These are phyloP conservation scores for Rhodotorula sp. DNA, from an alignment of 1,284 basidiomycete genomes.

Conservation along the genomic window DNA sequence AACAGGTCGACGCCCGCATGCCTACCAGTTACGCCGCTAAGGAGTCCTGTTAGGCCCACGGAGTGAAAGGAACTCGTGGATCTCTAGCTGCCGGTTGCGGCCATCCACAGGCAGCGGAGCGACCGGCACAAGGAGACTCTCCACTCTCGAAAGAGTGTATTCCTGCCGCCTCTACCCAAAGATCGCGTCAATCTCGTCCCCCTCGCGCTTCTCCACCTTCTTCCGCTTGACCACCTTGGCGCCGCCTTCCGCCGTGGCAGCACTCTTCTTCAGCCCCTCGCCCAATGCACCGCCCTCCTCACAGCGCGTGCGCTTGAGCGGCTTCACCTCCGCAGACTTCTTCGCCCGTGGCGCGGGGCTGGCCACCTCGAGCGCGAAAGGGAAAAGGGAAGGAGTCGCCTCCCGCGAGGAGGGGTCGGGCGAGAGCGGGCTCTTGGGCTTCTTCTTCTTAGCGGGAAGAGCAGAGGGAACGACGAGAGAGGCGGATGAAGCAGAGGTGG, in stretches of 20 bases:
- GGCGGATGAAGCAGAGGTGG: not conserved
- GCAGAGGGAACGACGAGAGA: too few species aligned
- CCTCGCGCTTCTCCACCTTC: slow-evolving; percentile 21
- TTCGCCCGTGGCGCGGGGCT: not conserved
- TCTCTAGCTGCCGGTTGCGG: too few species aligned
- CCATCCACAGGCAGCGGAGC: too few species aligned
- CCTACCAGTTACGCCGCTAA: too few species aligned
- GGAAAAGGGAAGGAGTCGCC: not conserved
- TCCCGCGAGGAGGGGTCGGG: too few species aligned
- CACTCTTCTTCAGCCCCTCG: not conserved
- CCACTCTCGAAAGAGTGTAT: too few species aligned
- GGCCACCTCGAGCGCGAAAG: not conserved
- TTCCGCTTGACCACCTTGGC: not conserved
- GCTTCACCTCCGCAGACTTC: rapidly evolving
- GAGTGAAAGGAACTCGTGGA: too few species aligned
- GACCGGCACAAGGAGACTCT: too few species aligned
- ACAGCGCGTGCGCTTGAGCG: not conserved
- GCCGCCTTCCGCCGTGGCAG: not conserved
- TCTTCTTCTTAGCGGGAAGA: not conserved
- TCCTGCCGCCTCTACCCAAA: too few species aligned
- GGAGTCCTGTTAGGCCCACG: too few species aligned
- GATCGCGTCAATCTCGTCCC: slow-evolving; percentile 32
- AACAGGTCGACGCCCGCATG: too few species aligned
- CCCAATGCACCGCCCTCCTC: not conserved
- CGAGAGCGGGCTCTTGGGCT: not conserved